phyloP scores from a whole-genome alignment of 495 filamentous ascomycete species.

The Aspergillus kassunensis region DNA sequence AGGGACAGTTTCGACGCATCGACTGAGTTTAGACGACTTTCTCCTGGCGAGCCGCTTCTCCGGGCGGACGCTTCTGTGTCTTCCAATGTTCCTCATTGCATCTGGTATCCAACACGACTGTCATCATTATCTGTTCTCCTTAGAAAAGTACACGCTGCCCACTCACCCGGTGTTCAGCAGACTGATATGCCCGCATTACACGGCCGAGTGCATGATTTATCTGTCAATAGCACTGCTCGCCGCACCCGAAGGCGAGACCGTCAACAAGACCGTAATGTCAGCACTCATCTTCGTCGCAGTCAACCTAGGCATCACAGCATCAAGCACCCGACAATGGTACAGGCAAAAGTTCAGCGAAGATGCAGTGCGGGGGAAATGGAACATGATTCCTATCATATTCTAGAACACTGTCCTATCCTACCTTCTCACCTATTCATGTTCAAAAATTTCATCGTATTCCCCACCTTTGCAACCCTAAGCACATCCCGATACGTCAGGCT shows the following conservation, averaged over 20 bases:
- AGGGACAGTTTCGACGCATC: slow-evolving; percentile 29
- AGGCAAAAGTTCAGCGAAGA: slow-evolving; percentile 68
- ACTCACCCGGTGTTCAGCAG: slow-evolving; percentile 62
- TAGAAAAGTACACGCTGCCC: slow-evolving; percentile 84
- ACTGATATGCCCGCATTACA: slow-evolving; percentile 87
- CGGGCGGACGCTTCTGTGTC: slow-evolving; percentile 55
- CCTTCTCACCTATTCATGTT: slow-evolving; percentile 25
- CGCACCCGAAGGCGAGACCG: slow-evolving; percentile 56
- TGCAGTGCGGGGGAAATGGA: slow-evolving; percentile 63
- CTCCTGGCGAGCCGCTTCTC: slow-evolving; percentile 44
- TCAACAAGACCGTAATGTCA: slow-evolving; percentile 71
- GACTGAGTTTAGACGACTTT: slow-evolving; percentile 30
- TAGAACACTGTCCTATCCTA: slow-evolving; percentile 33
- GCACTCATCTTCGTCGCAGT: slow-evolving; percentile 67
- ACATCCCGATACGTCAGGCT: slow-evolving; percentile 96
- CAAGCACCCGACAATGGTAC: slow-evolving; percentile 78
- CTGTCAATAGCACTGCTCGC: slow-evolving; percentile 69
- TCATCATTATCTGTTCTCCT: slow-evolving; percentile 72
- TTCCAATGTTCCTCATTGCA: slow-evolving; percentile 66
- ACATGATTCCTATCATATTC: slow-evolving; percentile 79
- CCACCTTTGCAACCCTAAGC: slow-evolving; percentile 74
- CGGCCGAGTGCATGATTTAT: slow-evolving; percentile 81
- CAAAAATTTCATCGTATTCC: slow-evolving; percentile 60
- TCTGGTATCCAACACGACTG: slow-evolving; percentile 76
- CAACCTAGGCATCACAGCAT: slow-evolving; percentile 82